A percentile compares a stretch with the other conserved stretches of the same genome.
Evolutionary conservation across 2,329 filamentous ascomycete species (phyloP).

Genomic region (Alternaria hordeiaustralica): DNA sequence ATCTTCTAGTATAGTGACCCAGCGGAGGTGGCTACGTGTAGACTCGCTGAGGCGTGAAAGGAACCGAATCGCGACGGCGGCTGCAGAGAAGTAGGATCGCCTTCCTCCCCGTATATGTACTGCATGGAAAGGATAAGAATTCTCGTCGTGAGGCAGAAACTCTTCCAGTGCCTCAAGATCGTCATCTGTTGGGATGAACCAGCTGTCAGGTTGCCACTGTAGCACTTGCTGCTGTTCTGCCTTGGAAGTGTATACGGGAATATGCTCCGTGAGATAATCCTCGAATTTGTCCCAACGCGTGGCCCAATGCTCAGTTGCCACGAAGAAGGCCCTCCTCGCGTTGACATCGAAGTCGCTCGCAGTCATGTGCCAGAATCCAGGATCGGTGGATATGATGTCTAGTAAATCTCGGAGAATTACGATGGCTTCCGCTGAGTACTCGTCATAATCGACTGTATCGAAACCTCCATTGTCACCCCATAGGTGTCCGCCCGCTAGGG

Average conservation of each 20-base stretch:
- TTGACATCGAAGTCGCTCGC: not conserved
- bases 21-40: not conserved
- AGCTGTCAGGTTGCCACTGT: too few species aligned
- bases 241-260: too few species aligned
- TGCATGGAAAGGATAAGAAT: not conserved
- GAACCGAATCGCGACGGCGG: not conserved
- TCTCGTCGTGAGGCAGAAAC: not conserved
- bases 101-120: too few species aligned
- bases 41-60: not conserved
- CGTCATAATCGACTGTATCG: not conserved
- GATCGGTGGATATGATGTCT: not conserved
- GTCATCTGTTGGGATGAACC: too few species aligned
- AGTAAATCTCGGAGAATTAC: not conserved
- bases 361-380: not conserved
- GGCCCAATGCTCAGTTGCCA: too few species aligned
- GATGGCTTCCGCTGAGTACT: not conserved
- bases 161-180: not conserved
- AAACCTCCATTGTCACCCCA: not conserved
- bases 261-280: too few species aligned
- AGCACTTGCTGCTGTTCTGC: too few species aligned
- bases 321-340: not conserved
- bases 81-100: not conserved
- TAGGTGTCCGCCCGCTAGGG: too few species aligned
- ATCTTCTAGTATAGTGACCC: not conserved
- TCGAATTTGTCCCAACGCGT: too few species aligned